Evolutionary conservation across 2,329 filamentous ascomycete genomes (phyloP).

Genomic region (Neofusicoccum laricinum): DNA sequence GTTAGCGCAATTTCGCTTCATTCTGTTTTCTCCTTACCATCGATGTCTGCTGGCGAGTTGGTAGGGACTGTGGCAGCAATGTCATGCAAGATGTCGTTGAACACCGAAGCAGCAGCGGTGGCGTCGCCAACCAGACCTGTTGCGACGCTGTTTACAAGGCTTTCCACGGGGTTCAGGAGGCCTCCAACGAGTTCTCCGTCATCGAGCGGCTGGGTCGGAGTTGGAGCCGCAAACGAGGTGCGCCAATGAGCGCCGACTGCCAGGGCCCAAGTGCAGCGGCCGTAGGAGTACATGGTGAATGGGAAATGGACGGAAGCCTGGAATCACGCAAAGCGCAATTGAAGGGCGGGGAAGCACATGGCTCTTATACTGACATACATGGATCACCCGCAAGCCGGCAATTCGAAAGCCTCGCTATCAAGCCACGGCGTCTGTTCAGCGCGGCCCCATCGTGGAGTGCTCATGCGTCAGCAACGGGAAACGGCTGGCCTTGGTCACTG

Average conservation of each 20-base stretch:
- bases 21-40: not conserved
- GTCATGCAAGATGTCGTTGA: not conserved
- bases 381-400: not conserved
- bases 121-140: not conserved
- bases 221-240: not conserved
- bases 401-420: not conserved
- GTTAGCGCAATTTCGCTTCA: not conserved
- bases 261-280: not conserved
- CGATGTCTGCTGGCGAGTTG: not conserved
- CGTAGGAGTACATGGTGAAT: not conserved
- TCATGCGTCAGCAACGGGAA: not conserved
- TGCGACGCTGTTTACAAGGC: not conserved
- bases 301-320: not conserved
- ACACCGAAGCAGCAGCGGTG: not conserved
- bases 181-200: not conserved
- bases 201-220: not conserved
- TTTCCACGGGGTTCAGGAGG: not conserved
- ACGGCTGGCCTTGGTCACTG: not conserved
- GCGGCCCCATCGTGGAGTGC: not conserved
- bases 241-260: not conserved
- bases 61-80: not conserved
- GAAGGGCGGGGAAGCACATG: too few relatives aligned
- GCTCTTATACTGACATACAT: not conserved
- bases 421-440: not conserved
- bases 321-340: not conserved